Evolutionary conservation across 331 rosid genomes (phyloP).

Genomic region (Erythrophleum ivorense): DNA sequence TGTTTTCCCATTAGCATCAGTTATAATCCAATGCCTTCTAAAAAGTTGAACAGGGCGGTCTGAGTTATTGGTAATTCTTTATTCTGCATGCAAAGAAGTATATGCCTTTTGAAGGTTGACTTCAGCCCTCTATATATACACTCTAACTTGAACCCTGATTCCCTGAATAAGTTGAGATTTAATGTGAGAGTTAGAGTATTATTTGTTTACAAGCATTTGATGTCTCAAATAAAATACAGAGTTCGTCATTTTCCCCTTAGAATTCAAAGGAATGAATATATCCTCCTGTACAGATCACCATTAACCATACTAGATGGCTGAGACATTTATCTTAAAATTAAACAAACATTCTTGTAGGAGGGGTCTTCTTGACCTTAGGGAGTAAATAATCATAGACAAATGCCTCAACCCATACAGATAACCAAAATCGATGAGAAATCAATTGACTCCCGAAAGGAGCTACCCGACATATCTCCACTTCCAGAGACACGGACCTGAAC

Average conservation of each 20-base stretch:
- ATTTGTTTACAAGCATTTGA: background rate
- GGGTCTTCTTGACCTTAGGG: background rate
- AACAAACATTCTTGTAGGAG: constrained; percentile 17
- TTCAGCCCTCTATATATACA: constrained; percentile 87
- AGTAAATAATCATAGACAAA: background rate
- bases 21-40: constrained; percentile 94
- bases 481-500: constrained; percentile 3
- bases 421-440: background rate
- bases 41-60: constrained; percentile 85
- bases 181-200: constrained; percentile 24
- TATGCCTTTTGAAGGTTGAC: constrained; percentile 79
- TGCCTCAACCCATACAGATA: constrained; percentile 6
- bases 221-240: background rate
- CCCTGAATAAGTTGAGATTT: constrained; percentile 62
- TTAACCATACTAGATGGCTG: constrained; percentile 19
- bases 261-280: background rate
- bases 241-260: background rate
- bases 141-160: constrained; percentile 95
- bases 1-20: constrained; percentile 79
- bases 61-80: constrained; percentile 81
- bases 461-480: constrained; percentile 28
- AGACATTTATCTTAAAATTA: constrained; percentile 20
- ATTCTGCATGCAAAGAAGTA: constrained; percentile 93
- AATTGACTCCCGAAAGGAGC: constrained; percentile 13
- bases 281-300: constrained; percentile 1